These are phyloP conservation scores for Aureobasidium uvarum DNA, from an alignment of 2,329 filamentous ascomycete genomes.

Conservation along the genomic window DNA sequence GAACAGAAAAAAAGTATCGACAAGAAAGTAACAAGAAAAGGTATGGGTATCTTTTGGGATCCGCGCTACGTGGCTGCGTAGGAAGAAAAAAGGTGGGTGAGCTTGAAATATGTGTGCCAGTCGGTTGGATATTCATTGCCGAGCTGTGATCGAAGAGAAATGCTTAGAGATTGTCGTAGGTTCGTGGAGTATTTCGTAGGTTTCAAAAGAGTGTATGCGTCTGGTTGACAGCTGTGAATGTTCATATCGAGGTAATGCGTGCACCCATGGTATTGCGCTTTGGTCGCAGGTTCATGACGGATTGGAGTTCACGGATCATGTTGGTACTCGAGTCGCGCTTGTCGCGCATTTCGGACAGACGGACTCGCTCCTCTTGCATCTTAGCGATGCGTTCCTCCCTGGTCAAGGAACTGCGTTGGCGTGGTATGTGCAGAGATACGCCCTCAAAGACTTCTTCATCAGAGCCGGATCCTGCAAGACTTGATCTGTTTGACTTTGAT, in stretches of 20 bases:
- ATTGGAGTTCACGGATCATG: slow-evolving; percentile 92
- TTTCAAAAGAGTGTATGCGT: not conserved
- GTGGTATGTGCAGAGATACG: slow-evolving; percentile 67
- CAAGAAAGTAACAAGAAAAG: slow-evolving; percentile 1
- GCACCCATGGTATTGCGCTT: slow-evolving; percentile 24
- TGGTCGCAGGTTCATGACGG: slow-evolving; percentile 61
- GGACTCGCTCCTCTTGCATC: slow-evolving; percentile 81
- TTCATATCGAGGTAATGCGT: slow-evolving; percentile 26
- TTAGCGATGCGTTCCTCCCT: slow-evolving; percentile 83
- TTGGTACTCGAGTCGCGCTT: slow-evolving; percentile 77
- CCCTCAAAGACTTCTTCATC: slow-evolving; percentile 88
- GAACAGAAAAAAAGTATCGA: slow-evolving; percentile 2
- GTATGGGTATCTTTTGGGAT: slow-evolving; percentile 18
- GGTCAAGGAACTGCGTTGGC: slow-evolving; percentile 68
- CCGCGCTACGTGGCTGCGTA: slow-evolving; percentile 10
- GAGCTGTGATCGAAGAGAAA: slow-evolving; percentile 6
- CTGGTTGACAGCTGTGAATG: not conserved
- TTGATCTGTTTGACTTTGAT: slow-evolving; percentile 46
- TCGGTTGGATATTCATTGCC: not conserved
- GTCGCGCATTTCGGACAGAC: slow-evolving; percentile 68
- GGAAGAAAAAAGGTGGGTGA: not conserved
- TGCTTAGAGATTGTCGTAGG: slow-evolving; percentile 13
- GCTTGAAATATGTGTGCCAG: not conserved
- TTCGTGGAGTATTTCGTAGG: slow-evolving; percentile 13
- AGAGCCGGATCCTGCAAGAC: slow-evolving; percentile 43